These are phyloP conservation scores for Phaeosphaeria sp. DNA, from an alignment of 2,329 filamentous ascomycete species.

Conservation along the genomic window DNA sequence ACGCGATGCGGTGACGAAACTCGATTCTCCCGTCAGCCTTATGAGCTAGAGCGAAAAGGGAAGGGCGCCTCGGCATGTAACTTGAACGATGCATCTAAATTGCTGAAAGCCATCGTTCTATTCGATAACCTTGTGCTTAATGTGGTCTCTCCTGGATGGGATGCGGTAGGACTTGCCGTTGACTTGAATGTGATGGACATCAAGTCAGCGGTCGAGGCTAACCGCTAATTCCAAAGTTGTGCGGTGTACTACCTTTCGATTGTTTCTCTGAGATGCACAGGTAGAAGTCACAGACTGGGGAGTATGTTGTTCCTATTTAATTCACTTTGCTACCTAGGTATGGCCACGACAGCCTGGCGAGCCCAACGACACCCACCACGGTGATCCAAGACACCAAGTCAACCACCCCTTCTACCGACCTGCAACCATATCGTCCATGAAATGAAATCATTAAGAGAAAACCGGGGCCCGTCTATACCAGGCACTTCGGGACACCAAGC, in stretches of 20 bases:
- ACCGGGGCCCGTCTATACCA: conserved; percentile 20
- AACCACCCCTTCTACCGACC: conserved; percentile 24
- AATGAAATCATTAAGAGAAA: conserved; percentile 25
- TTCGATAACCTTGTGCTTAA: background rate
- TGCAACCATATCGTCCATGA: conserved; percentile 16
- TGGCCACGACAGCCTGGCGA: conserved; percentile 10
- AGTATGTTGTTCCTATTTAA: conserved; percentile 7
- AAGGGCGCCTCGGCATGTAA: conserved; percentile 17
- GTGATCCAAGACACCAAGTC: conserved; percentile 17
- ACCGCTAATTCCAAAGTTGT: background rate
- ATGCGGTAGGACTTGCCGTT: no score
- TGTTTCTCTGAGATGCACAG: background rate
- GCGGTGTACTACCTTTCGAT: background rate
- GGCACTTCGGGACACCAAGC: conserved; percentile 19
- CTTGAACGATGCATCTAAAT: background rate
- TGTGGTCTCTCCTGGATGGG: no score
- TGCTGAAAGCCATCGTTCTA: background rate
- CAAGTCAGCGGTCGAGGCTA: conserved; percentile 2
- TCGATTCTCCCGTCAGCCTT: conserved; percentile 28
- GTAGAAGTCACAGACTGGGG: background rate
- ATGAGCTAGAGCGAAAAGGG: conserved; percentile 19
- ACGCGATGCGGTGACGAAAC: conserved; percentile 34
- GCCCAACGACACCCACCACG: conserved; percentile 18
- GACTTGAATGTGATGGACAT: no score
- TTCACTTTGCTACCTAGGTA: conserved; percentile 20